A percentile compares a stretch with the other conserved stretches of the same genome.
phyloP scores from a whole-genome alignment of 495 filamentous ascomycete species.

The Aspergillus ostianus region DNA sequence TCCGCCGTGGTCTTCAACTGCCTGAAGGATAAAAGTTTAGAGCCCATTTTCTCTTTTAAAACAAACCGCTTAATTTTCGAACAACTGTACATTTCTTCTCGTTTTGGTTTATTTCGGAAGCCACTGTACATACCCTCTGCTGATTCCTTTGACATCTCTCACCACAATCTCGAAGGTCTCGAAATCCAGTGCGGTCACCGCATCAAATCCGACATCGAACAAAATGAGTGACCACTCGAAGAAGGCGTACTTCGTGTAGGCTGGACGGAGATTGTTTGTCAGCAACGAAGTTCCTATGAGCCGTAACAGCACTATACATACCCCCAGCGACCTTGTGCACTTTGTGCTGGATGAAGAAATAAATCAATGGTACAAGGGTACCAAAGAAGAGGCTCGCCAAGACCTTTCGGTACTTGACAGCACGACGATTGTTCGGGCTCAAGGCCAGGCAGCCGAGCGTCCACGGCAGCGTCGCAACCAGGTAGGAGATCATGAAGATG shows the following conservation, averaged over 20 bases:
- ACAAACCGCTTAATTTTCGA: constrained; percentile 30
- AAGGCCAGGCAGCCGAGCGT: constrained; percentile 85
- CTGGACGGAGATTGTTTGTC: constrained; percentile 42
- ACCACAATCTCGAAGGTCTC: constrained; percentile 84
- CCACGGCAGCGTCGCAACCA: constrained; percentile 94
- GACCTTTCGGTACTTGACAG: constrained; percentile 86
- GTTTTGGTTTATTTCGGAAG: constrained; percentile 75
- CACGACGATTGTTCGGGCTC: constrained; percentile 79
- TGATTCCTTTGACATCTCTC: constrained; percentile 82
- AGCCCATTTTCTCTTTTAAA: constrained; percentile 35
- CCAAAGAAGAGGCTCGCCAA: constrained; percentile 85
- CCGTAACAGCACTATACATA: constrained; percentile 45
- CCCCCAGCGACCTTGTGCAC: constrained; percentile 92
- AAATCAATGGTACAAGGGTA: constrained; percentile 84
- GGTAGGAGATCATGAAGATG: constrained; percentile 98
- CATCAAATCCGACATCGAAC: constrained; percentile 95
- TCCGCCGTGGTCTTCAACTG: constrained; percentile 65
- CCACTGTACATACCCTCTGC: constrained; percentile 99
- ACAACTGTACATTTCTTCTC: constrained; percentile 52
- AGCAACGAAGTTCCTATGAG: constrained; percentile 11
- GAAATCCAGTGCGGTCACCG: constrained; percentile 95
- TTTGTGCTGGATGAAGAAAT: constrained; percentile 99
- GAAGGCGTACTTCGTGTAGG: constrained; percentile 97
- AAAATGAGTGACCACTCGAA: constrained; percentile 96
- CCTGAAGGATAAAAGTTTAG: constrained; percentile 48